These are phyloP conservation scores for Vitis amurensis DNA, from an alignment of 164 flowering plant genomes.

Conservation along the genomic window DNA sequence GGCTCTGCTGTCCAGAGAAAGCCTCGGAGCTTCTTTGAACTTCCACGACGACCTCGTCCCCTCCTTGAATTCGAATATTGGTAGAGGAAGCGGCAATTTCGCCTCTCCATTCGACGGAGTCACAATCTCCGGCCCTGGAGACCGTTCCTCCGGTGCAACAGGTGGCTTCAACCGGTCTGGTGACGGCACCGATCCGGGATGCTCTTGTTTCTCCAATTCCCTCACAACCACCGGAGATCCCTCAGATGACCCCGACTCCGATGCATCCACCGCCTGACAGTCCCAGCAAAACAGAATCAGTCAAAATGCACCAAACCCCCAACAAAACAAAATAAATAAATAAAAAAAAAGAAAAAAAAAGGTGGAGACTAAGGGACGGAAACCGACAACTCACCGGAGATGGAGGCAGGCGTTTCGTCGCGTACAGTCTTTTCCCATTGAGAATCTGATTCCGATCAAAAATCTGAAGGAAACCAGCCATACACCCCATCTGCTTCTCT, in stretches of 20 bases:
- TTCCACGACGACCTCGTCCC: slow-evolving; percentile 72
- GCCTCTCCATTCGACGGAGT: slow-evolving; percentile 16
- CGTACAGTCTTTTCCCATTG: slow-evolving; percentile 60
- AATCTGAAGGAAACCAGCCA: slow-evolving; percentile 87
- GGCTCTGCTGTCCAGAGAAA: slow-evolving; percentile 92
- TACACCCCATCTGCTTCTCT: slow-evolving; percentile 91
- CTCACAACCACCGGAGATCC: slow-evolving; percentile 34
- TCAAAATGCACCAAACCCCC: neutral
- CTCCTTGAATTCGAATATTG: slow-evolving; percentile 60
- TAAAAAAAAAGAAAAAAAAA: neutral
- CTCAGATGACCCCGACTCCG: slow-evolving; percentile 28
- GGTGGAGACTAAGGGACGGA: neutral
- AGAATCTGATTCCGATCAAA: slow-evolving; percentile 83
- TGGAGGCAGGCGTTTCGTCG: slow-evolving; percentile 66
- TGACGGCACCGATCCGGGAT: slow-evolving; percentile 15
- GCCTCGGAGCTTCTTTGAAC: slow-evolving; percentile 79
- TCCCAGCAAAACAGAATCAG: neutral
- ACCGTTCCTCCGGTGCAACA: slow-evolving; percentile 20
- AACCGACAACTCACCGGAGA: slow-evolving; percentile 20
- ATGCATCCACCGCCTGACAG: slow-evolving; percentile 40
- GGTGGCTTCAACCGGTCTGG: slow-evolving; percentile 20
- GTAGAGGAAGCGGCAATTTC: slow-evolving; percentile 35
- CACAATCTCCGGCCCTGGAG: slow-evolving; percentile 19
- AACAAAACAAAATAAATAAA: neutral
- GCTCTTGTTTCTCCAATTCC: slow-evolving; percentile 19